phyloP scores from a whole-genome alignment of 352 stramenopile genomes.

The Elongisporangium anandrum region DNA sequence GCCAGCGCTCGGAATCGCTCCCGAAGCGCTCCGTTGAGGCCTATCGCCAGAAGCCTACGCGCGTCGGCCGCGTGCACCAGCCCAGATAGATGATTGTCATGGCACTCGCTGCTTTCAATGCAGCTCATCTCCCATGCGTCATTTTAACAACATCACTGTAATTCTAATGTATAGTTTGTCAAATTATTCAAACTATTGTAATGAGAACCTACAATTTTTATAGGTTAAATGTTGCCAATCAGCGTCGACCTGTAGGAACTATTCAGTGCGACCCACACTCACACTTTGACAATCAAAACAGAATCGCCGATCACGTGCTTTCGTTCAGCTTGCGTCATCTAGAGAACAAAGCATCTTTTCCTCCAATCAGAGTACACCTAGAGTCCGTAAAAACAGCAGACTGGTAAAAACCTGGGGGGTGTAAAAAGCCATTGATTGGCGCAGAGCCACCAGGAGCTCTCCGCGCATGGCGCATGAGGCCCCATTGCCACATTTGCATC shows the following conservation, averaged over 20 bases:
- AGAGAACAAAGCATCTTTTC: neutral
- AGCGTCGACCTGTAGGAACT: neutral
- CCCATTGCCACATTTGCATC: constrained; percentile 1
- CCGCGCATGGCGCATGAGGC: neutral
- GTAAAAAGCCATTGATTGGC: neutral
- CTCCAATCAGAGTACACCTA: neutral
- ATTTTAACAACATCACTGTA: neutral
- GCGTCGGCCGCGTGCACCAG: constrained; percentile 59
- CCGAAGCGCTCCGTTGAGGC: constrained; percentile 39
- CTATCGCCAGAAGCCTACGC: constrained; percentile 47
- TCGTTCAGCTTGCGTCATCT: neutral
- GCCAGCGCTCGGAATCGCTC: constrained; percentile 28
- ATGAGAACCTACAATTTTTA: neutral
- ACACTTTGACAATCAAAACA: neutral
- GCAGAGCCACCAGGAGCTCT: neutral
- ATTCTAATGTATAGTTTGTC: neutral
- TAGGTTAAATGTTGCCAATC: neutral
- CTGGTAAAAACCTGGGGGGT: neutral
- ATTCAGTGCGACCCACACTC: neutral
- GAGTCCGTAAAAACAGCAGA: neutral
- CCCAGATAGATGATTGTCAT: constrained; percentile 31
- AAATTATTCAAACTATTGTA: neutral
- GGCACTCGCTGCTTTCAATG: neutral
- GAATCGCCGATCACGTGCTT: neutral
- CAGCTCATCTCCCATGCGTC: neutral